A percentile compares a stretch with the other conserved stretches of the same genome.
Evolutionary conservation across 345 rosid species (phyloP).

Genomic region (Brassica juncea): DNA sequence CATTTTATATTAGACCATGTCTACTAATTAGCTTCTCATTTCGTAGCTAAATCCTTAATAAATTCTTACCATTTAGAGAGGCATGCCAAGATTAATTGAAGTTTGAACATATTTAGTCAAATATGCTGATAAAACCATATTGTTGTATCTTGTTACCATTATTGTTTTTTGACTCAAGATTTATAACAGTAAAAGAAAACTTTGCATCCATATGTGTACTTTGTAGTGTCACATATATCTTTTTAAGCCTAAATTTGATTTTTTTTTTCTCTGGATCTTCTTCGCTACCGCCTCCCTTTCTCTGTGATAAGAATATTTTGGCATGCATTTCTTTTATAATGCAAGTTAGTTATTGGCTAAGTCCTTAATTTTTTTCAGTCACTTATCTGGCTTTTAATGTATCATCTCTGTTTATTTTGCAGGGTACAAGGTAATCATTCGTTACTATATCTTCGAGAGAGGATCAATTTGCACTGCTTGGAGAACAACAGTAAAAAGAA

Average conservation of each 20-base stretch:
- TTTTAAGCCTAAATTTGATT: not conserved
- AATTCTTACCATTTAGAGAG: constrained; percentile 27
- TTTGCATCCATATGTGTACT: not conserved
- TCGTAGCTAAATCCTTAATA: constrained; percentile 7
- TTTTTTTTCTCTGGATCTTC: constrained; percentile 12
- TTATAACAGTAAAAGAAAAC: not conserved
- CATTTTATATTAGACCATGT: constrained; percentile 18
- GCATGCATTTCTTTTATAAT: constrained; percentile 2
- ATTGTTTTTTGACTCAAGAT: constrained; percentile 14
- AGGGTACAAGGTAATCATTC: constrained; percentile 86
- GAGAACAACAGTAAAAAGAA: constrained; percentile 24
- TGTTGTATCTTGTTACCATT: constrained; percentile 18
- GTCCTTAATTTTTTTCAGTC: not conserved
- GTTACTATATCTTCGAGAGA: constrained; percentile 33
- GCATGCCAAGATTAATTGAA: constrained; percentile 10
- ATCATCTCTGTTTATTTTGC: constrained; percentile 49
- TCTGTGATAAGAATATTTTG: not conserved
- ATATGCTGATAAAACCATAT: constrained; percentile 1
- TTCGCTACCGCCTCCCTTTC: constrained; percentile 5
- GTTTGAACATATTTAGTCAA: constrained; percentile 28
- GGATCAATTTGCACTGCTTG: constrained; percentile 28
- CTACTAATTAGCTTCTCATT: constrained; percentile 21
- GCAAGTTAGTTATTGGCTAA: constrained; percentile 7
- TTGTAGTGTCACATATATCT: constrained; percentile 8
- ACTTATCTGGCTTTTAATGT: constrained; percentile 7